Evolutionary conservation across 202 grass and related monocot species (phyloP).

Genomic region (Bolboschoenoplectus hybrid): DNA sequence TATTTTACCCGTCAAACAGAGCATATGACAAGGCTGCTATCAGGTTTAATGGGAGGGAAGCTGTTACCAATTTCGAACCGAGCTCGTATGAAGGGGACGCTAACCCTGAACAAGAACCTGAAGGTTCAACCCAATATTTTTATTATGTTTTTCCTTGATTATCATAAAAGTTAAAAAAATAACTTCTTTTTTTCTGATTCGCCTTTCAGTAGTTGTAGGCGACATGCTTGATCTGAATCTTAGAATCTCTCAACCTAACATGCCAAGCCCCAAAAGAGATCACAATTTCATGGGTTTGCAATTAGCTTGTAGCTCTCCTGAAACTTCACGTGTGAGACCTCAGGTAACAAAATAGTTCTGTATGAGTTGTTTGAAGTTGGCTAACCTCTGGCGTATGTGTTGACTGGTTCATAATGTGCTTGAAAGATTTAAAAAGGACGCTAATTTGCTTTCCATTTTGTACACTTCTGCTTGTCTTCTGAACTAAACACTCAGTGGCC

Average conservation of each 20-base stretch:
- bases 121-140: conserved; percentile 44
- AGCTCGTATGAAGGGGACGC: conserved; percentile 55
- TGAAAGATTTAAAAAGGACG: conserved; percentile 7
- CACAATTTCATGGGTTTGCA: conserved; percentile 40
- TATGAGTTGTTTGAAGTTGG: conserved; percentile 14
- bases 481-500: not conserved
- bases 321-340: conserved; percentile 46
- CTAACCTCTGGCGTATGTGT: not conserved
- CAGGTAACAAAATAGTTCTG: conserved; percentile 41
- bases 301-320: conserved; percentile 40
- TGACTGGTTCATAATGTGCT: not conserved
- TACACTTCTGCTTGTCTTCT: conserved; percentile 13
- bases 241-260: conserved; percentile 72
- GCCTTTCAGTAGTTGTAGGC: conserved; percentile 43
- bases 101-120: conserved; percentile 53
- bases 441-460: conserved; percentile 14
- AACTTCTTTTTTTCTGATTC: conserved; percentile 7
- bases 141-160: not conserved
- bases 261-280: conserved; percentile 41
- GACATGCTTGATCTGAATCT: conserved; percentile 66
- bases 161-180: conserved; percentile 1
- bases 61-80: conserved; percentile 72
- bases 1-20: conserved; percentile 41
- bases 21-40: conserved; percentile 79
- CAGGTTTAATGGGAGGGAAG: conserved; percentile 81